A percentile compares a stretch with the other conserved stretches of the same genome.
These are phyloP conservation scores for Lichtheimia ornata DNA, from an alignment of 371 early-diverging fungal species.

Conservation along the genomic window DNA sequence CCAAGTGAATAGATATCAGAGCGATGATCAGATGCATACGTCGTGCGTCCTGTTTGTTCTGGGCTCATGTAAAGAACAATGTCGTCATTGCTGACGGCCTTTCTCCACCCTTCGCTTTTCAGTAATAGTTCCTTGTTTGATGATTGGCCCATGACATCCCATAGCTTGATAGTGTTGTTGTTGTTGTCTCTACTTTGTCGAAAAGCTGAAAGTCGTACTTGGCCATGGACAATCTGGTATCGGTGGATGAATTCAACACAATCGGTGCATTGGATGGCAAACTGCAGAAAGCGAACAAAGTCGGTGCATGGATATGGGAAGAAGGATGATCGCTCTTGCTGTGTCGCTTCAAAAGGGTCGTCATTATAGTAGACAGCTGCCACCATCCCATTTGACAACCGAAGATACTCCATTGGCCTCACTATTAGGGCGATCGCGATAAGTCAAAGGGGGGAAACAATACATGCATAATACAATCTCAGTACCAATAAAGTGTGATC, in stretches of 20 bases:
- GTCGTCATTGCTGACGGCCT: constrained; percentile 33
- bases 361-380: constrained; percentile 41
- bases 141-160: constrained; percentile 35
- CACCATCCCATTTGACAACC: constrained; percentile 37
- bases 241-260: constrained; percentile 48
- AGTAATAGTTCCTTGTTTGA: constrained; percentile 34
- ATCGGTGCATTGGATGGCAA: constrained; percentile 47
- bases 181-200: constrained; percentile 41
- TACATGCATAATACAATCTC: too few relatives aligned
- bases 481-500: background rate
- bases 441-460: background rate
- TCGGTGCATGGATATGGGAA: background rate
- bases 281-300: constrained; percentile 23
- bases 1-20: constrained; percentile 61
- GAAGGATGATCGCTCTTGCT: background rate
- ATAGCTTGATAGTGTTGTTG: constrained; percentile 30
- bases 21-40: constrained; percentile 56
- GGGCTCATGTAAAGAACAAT: constrained; percentile 40
- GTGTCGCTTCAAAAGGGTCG: constrained; percentile 22
- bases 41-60: constrained; percentile 62
- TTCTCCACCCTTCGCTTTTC: constrained; percentile 48
- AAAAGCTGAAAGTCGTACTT: constrained; percentile 39
- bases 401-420: constrained; percentile 39
- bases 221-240: constrained; percentile 40
- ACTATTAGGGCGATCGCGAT: constrained; percentile 15